A percentile compares a stretch with the other conserved stretches of the same genome.
Conservation (phyloP, 208 protist genomes). For the Trypanosoma caninum region DNA sequence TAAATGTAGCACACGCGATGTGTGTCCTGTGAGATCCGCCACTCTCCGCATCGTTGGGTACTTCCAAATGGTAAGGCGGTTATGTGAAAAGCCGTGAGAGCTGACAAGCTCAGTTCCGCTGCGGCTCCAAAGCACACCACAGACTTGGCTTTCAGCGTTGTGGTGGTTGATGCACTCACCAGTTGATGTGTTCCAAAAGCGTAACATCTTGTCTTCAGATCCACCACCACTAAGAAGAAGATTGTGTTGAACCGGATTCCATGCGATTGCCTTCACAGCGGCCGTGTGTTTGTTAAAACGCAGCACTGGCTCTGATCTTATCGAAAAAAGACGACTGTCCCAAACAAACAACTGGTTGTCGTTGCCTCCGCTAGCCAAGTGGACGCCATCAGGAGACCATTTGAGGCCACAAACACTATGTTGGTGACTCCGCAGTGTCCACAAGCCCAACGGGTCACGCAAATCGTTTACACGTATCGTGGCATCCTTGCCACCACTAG, state of each 20-base stretch:
- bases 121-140: conserved; percentile 94
- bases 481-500: conserved; percentile 93
- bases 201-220: conserved; percentile 96
- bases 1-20: conserved; percentile 97
- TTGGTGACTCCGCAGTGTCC: conserved; percentile 79
- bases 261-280: conserved; percentile 99
- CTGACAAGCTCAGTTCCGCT: conserved; percentile 96
- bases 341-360: conserved; percentile 98
- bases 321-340: conserved; percentile 65
- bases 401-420: conserved; percentile 97
- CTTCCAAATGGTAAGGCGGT: conserved; percentile 99
- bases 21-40: conserved; percentile 97
- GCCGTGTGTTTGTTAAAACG: conserved; percentile 92
- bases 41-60: conserved; percentile 97
- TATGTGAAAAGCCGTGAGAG: conserved; percentile 97
- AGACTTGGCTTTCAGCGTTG: conserved; percentile 97
- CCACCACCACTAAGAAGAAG: conserved; percentile 98
- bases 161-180: conserved; percentile 93
- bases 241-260: conserved; percentile 95
- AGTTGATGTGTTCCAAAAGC: conserved; percentile 97
- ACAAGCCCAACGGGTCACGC: conserved; percentile 61
- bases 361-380: conserved; percentile 97
- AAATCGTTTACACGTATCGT: conserved; percentile 95
- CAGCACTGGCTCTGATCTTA: conserved; percentile 53
- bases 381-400: conserved; percentile 91